Evolutionary conservation across 2,329 filamentous ascomycete genomes (phyloP).

Genomic region (Xylariaceae sp.): DNA sequence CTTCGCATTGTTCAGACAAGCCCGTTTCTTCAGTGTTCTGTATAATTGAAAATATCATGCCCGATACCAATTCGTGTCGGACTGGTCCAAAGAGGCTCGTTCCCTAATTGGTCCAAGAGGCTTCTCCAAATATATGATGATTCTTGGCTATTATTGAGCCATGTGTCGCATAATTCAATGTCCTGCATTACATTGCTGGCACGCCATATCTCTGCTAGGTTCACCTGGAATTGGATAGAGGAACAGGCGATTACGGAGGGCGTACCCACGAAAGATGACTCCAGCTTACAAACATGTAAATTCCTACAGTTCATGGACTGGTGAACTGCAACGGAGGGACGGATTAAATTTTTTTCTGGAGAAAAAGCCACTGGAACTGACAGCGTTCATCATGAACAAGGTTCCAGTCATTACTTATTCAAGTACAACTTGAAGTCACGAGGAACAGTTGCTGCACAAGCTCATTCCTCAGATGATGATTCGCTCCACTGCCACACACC

Average conservation of each 20-base stretch:
- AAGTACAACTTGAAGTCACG: conserved; percentile 26
- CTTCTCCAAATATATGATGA: conserved; percentile 15
- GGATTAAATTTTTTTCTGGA: neutral
- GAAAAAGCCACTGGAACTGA: conserved; percentile 3
- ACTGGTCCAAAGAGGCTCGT: conserved; percentile 4
- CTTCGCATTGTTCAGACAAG: neutral
- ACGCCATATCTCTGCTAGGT: neutral
- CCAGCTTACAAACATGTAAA: neutral
- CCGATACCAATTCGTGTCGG: conserved; percentile 1
- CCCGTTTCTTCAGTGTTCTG: neutral
- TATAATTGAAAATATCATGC: conserved; percentile 4
- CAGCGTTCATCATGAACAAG: neutral
- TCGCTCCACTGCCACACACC: conserved; percentile 28
- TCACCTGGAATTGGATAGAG: neutral
- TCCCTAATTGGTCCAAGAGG: conserved; percentile 14
- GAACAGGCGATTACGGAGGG: neutral
- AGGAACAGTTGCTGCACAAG: conserved; percentile 28
- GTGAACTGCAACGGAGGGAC: neutral
- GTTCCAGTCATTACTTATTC: conserved; percentile 1
- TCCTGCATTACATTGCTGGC: conserved; percentile 1
- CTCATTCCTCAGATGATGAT: conserved; percentile 29
- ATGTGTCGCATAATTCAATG: conserved; percentile 3
- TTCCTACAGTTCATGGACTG: neutral
- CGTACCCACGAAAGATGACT: neutral
- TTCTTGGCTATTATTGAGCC: neutral